Percentiles rank a stretch among this genome's conserved stretches.
Evolutionary conservation across 305 asterid species (phyloP).

Genomic region (Rubia tinctorum): DNA sequence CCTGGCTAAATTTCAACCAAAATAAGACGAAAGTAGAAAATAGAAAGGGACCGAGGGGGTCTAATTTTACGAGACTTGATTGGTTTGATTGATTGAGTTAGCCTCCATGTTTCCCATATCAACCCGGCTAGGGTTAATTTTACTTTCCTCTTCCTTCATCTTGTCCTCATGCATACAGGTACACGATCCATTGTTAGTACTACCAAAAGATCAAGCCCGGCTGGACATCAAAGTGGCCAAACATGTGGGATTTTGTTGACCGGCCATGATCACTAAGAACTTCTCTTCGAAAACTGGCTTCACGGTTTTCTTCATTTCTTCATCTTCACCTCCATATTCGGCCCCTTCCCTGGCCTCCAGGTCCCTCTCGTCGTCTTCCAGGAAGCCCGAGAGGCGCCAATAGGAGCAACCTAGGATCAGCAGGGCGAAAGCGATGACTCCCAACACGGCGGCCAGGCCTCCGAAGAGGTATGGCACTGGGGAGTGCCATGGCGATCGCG

Average conservation of each 20-base stretch:
- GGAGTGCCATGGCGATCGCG: conserved; percentile 77
- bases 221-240: conserved; percentile 77
- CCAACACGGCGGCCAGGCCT: conserved; percentile 86
- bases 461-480: conserved; percentile 95
- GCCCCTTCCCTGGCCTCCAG: conserved; percentile 46
- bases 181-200: conserved; percentile 22
- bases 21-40: too few species aligned
- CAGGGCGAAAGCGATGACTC: conserved; percentile 80
- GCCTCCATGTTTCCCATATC: conserved; percentile 10
- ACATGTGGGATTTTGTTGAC: conserved; percentile 73
- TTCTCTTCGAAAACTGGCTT: conserved; percentile 60
- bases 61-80: too few species aligned
- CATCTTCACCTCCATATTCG: conserved; percentile 1
- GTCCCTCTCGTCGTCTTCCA: conserved; percentile 46
- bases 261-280: conserved; percentile 80
- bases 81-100: conserved; percentile 19
- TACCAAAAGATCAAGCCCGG: conserved; percentile 64
- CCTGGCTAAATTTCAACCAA: too few species aligned
- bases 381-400: conserved; percentile 60
- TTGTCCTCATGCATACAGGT: conserved; percentile 19
- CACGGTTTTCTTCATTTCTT: conserved; percentile 21
- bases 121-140: conserved; percentile 1
- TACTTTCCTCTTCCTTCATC: conserved; percentile 18
- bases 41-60: too few species aligned
- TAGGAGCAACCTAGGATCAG: conserved; percentile 79